These are phyloP conservation scores for Microbotryum scabiosae DNA, from an alignment of 1,284 basidiomycete species.

Conservation along the genomic window DNA sequence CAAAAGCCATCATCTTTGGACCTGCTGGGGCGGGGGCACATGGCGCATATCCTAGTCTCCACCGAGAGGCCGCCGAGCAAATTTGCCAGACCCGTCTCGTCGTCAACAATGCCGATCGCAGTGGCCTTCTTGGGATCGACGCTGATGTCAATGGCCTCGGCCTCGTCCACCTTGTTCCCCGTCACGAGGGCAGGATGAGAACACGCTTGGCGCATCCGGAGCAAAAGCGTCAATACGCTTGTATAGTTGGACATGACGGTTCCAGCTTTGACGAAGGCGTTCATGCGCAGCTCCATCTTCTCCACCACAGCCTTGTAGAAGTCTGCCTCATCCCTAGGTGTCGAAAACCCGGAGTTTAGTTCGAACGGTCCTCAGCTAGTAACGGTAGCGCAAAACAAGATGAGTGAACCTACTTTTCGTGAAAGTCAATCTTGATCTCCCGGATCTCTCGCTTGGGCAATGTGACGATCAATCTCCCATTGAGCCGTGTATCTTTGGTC, in stretches of 20 bases:
- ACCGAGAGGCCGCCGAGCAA: slow-evolving; percentile 6
- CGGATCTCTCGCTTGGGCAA: slow-evolving; percentile 68
- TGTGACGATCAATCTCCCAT: slow-evolving; percentile 77
- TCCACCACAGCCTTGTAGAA: slow-evolving; percentile 75
- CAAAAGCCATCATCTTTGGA: slow-evolving; percentile 18
- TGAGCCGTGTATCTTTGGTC: slow-evolving; percentile 63
- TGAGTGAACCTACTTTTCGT: no score
- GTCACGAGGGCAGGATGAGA: slow-evolving; percentile 71
- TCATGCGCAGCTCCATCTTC: slow-evolving; percentile 63
- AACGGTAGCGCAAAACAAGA: no score
- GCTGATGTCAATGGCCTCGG: slow-evolving; percentile 16
- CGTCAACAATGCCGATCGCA: slow-evolving; percentile 45
- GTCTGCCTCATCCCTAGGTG: slow-evolving; percentile 57
- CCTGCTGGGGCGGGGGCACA: slow-evolving; percentile 6
- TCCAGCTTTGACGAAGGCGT: slow-evolving; percentile 49
- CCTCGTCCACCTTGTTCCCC: slow-evolving; percentile 5
- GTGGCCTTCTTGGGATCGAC: slow-evolving; percentile 25
- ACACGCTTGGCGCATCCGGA: slow-evolving; percentile 52
- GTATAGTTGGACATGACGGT: slow-evolving; percentile 63
- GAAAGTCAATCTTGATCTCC: slow-evolving; percentile 47
- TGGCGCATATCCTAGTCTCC: neutral
- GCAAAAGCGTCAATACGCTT: slow-evolving; percentile 69
- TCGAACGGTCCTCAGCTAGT: neutral
- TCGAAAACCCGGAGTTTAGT: slow-evolving; percentile 49
- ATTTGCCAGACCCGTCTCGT: slow-evolving; percentile 36